These are phyloP conservation scores for Diaporthe aspalathi DNA, from an alignment of 2,329 filamentous ascomycete genomes.

Conservation along the genomic window DNA sequence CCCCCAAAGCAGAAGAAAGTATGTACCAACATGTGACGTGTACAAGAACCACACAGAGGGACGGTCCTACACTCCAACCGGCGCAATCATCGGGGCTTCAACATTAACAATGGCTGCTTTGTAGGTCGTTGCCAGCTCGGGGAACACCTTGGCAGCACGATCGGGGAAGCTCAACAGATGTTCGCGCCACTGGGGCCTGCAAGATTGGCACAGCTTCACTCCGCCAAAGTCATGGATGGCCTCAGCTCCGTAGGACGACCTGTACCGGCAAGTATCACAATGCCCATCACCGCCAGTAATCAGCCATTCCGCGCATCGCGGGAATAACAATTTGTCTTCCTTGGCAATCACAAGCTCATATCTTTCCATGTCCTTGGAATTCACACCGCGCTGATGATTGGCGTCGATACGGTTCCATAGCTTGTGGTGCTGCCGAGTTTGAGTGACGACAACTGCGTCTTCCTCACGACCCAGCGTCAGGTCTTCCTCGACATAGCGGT, in stretches of 20 bases:
- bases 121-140: not conserved
- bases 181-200: not conserved
- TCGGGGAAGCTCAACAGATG: not conserved
- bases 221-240: not conserved
- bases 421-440: not conserved
- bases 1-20: too few species aligned
- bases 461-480: not conserved
- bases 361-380: not conserved
- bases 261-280: not conserved
- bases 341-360: not conserved
- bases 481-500: slow-evolving; percentile 6
- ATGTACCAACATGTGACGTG: too few species aligned
- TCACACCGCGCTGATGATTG: not conserved
- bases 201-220: not conserved
- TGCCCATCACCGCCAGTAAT: not conserved
- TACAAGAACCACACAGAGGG: too few species aligned
- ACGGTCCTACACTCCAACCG: not conserved
- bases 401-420: slow-evolving; percentile 1
- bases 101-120: not conserved
- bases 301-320: not conserved
- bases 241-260: not conserved
- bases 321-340: not conserved
- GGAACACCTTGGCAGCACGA: not conserved
- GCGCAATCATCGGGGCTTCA: not conserved
- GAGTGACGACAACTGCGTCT: not conserved